Percentiles rank a stretch among this genome's conserved stretches.
Evolutionary conservation across 2,329 filamentous ascomycete species (phyloP).

Genomic region (Neocatenulostroma microsporum): DNA sequence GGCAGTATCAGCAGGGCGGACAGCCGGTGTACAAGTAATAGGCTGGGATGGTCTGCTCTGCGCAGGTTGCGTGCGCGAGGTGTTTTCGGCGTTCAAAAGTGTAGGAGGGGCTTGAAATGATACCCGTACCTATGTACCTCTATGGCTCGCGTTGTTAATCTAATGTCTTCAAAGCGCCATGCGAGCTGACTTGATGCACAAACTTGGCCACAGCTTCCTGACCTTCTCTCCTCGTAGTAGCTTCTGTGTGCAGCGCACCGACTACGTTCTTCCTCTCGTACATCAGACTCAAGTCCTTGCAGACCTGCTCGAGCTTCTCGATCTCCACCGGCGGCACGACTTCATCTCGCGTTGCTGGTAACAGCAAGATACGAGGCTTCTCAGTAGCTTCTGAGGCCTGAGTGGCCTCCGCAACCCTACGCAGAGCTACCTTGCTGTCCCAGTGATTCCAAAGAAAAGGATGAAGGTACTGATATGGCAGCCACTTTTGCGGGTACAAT

Average conservation of each 20-base stretch:
- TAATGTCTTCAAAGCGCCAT: too few relatives aligned
- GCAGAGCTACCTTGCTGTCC: slow-evolving; percentile 40
- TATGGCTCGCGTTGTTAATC: too few relatives aligned
- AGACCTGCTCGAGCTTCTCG: slow-evolving; percentile 42
- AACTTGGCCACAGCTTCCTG: slow-evolving; percentile 32
- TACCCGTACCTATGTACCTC: too few relatives aligned
- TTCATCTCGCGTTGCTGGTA: slow-evolving; percentile 50
- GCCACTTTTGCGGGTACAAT: slow-evolving; percentile 70
- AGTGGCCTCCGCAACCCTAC: slow-evolving; percentile 27
- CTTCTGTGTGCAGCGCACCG: slow-evolving; percentile 46
- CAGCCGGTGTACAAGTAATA: slow-evolving; percentile 12
- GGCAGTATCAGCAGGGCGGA: too few relatives aligned
- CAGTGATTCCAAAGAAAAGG: slow-evolving; percentile 61
- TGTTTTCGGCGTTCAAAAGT: too few relatives aligned
- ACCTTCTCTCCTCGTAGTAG: slow-evolving; percentile 37
- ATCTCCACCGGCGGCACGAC: slow-evolving; percentile 54
- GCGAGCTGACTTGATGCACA: slow-evolving; percentile 6
- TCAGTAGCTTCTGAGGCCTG: too few relatives aligned
- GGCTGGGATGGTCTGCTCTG: too few relatives aligned
- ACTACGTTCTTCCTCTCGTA: slow-evolving; percentile 34
- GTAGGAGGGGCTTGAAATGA: too few relatives aligned
- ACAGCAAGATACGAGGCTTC: slow-evolving; percentile 39
- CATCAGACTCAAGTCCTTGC: slow-evolving; percentile 28
- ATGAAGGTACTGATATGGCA: slow-evolving; percentile 68
- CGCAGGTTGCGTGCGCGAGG: too few relatives aligned